Conservation (phyloP, 805 yeast species). For the Metschnikowia henanensis region DNA sequence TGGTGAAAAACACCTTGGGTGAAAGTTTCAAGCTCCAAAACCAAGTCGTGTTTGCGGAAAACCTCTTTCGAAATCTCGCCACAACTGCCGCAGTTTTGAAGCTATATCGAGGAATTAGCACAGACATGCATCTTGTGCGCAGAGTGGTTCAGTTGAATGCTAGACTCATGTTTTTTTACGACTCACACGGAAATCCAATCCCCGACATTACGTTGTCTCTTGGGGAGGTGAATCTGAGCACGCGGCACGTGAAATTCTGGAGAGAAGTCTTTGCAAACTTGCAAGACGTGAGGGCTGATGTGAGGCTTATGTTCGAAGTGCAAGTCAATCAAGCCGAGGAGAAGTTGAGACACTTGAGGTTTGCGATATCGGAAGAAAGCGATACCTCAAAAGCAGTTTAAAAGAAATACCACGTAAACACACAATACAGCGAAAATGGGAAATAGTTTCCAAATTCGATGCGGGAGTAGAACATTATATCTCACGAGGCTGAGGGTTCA, state of each 20-base stretch:
- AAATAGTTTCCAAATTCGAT: no score
- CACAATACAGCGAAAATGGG: no score
- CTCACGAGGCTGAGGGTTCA: no score
- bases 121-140: not conserved
- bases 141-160: not conserved
- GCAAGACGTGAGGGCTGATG: not conserved
- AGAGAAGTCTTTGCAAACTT: not conserved
- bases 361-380: not conserved
- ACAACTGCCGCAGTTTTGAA: not conserved
- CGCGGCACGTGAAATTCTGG: conserved; percentile 1
- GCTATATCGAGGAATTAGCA: not conserved
- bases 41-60: not conserved
- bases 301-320: not conserved
- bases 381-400: no score
- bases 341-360: not conserved
- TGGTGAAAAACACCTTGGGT: not conserved
- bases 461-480: no score
- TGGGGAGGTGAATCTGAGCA: not conserved
- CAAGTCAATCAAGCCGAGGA: not conserved
- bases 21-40: not conserved
- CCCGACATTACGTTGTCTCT: not conserved
- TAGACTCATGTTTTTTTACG: not conserved
- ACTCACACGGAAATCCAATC: not conserved
- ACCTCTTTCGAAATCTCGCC: not conserved
- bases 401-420: no score